Conservation (phyloP, 1,139 yeast genomes). For the Yamadazyma buinensis region DNA sequence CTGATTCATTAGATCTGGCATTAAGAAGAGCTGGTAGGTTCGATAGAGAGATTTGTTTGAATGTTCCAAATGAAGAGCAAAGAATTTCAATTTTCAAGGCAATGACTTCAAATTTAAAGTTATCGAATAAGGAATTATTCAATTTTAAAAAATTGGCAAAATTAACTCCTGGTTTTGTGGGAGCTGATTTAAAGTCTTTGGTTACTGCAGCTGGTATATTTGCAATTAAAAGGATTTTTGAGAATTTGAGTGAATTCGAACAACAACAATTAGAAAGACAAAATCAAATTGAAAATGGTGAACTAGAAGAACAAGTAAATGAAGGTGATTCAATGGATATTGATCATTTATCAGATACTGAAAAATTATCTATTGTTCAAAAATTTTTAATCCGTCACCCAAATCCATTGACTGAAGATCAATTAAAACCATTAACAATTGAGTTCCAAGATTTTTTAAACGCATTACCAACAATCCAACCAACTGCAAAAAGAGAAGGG, state of each 20-base stretch:
- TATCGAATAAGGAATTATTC: slow-evolving; percentile 55
- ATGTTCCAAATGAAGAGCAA: slow-evolving; percentile 87
- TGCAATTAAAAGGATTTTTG: slow-evolving; percentile 89
- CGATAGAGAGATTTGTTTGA: slow-evolving; percentile 55
- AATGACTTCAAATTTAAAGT: slow-evolving; percentile 63
- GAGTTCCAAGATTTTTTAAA: slow-evolving; percentile 73
- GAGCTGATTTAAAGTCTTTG: slow-evolving; percentile 92
- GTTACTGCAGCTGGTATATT: slow-evolving; percentile 95
- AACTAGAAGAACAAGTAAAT: not conserved
- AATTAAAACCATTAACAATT: slow-evolving; percentile 71
- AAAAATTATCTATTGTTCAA: slow-evolving; percentile 63
- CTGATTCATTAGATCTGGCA: slow-evolving; percentile 47
- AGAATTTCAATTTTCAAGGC: slow-evolving; percentile 73
- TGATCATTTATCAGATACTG: slow-evolving; percentile 37
- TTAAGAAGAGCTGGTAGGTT: slow-evolving; percentile 48
- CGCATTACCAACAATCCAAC: slow-evolving; percentile 92
- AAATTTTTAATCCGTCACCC: slow-evolving; percentile 73
- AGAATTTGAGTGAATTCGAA: slow-evolving; percentile 38
- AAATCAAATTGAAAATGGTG: not conserved
- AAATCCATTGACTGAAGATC: slow-evolving; percentile 68
- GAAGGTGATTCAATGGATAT: slow-evolving; percentile 38
- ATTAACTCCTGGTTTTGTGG: slow-evolving; percentile 96
- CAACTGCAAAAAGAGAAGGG: slow-evolving; percentile 97
- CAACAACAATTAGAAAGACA: not conserved
- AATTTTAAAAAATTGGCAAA: slow-evolving; percentile 77